Conservation (phyloP, 1,284 basidiomycete species). For the Ganoderma meredithae region DNA sequence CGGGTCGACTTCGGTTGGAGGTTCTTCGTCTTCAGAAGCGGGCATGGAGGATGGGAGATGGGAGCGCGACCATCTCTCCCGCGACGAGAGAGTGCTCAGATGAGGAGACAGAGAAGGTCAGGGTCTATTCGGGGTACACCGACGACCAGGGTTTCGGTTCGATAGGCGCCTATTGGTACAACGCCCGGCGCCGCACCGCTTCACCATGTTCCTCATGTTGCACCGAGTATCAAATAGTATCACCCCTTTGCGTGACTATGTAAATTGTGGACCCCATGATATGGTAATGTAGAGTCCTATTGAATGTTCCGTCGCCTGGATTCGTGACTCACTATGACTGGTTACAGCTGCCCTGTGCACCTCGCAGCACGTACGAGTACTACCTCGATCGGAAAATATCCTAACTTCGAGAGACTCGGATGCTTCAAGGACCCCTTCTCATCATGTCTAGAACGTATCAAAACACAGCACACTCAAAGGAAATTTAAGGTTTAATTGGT, state of each 20-base stretch:
- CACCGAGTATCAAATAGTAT: too few relatives aligned
- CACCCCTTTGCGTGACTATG: not conserved
- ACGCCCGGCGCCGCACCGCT: not conserved
- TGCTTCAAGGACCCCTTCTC: not conserved
- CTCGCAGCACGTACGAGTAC: not conserved
- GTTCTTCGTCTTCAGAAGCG: slow-evolving; percentile 28
- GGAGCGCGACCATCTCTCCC: slow-evolving; percentile 24
- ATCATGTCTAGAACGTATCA: not conserved
- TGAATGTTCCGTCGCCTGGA: not conserved
- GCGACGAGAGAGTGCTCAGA: slow-evolving; percentile 13
- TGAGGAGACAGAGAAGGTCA: slow-evolving; percentile 10
- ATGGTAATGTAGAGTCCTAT: not conserved
- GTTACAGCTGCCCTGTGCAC: not conserved
- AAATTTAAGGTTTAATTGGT: not conserved
- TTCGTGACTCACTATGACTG: not conserved
- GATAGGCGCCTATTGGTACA: not conserved
- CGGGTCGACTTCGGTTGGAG: slow-evolving; percentile 23
- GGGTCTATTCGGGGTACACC: slow-evolving; percentile 17
- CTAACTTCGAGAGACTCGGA: not conserved
- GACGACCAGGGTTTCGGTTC: too few relatives aligned
- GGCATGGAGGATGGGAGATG: slow-evolving; percentile 20
- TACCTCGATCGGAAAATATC: not conserved
- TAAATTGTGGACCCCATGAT: not conserved
- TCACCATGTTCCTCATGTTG: not conserved
- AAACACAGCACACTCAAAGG: not conserved